Evolutionary conservation across 352 stramenopile species (phyloP), one percentile per base, ranked within the genome.

Genomic region (Pythium monospermum): DNA sequence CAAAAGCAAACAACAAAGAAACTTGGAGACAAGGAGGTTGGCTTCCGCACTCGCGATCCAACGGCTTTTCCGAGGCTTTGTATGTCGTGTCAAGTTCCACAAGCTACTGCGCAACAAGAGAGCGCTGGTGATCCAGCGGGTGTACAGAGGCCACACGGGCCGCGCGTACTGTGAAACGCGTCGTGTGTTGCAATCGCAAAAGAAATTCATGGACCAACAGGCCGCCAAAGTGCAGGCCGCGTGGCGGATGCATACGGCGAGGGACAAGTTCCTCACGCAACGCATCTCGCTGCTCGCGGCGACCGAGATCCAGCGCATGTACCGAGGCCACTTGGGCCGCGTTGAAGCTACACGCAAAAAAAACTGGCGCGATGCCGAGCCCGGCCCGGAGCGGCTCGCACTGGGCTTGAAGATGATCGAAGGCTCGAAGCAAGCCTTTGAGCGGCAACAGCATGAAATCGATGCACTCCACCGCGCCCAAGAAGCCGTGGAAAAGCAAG

Each of bases 321-420:
- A 90, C 56, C 77, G 93, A 15, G 92, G 91, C 13, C 73, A 89
- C 18, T 49, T 95, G 1, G 93, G 83, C 2, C 75, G 92, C 13
- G 47, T 71, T 10, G 71, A 86, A 21, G 83, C 76, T 16, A 44
- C 45, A 27, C 66, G 76, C 0, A 90, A 87, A 59, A 80, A 82
- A n/a, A 65, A 87, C 37, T 98, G 91, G 91, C 74, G 85, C n/a
- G 69, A 82, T 30, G 79, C 91, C 3, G 69, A 84, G 23, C 87
- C 91, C 3, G 92, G 92, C 23, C 83, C 91, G 12, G 87, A 97
- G 61, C 71, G 92, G 16, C 61, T 98, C 16, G 73, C 89, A 37
- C 70, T 98, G 25, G 92, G 92, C 3, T 59, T 98, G 7, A 61
- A 87, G 39, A 74, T 97, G 47, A 96, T 98, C 41, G 91, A 98